Base-by-base conservation (phyloP, 441 rosid genomes). In the Pelargonium cotyledonis region DNA sequence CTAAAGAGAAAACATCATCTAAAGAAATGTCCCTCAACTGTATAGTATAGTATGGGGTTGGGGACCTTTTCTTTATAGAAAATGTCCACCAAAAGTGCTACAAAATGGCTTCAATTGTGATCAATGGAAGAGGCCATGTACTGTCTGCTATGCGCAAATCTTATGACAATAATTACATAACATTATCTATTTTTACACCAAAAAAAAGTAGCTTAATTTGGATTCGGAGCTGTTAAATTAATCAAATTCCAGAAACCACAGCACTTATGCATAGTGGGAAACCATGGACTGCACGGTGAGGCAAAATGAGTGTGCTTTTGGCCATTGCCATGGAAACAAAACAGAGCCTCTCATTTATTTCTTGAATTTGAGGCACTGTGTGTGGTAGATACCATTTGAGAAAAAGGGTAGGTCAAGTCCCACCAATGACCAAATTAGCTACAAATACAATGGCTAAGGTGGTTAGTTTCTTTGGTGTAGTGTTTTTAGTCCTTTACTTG, bases 81-180 rank as follows among this genome's bases (percentile, higher is more conserved):
- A 71, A 69, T 85, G 87, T 80, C 82, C 6, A 4, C 38, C 68
- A 69, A 83, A 85, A 79, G 85, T 66, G 78, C 71, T 65, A 71
- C 87, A 82, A 5, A 41, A 53, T 68, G 69, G 77, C 82, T 78
- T 26, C 77, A 65, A 70, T 80, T 78, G 21, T 74, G 75, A 78
- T 76, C 35, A 76, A 62, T 21, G 23, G 38, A 31, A 16, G 68
- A 70, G 40, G 21, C 77, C 78, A 69, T 44, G 19, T 29, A 31
- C 43, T 79, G 73, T 72, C 82, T 65, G 41, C 57, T 71, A 53
- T 73, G 67, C 66, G 69, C 78, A 68, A 41, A 40, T 68, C 55
- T 63, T 8, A 16, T 44, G 38, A 31, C 38, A 46, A 26, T 46
- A 5, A 0, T 29, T 65, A 18, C 5, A 21, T 21, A 49, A 49